Evolutionary conservation across 345 rosid species (phyloP), one percentile per base, ranked within the genome.

Genomic region (Abelmoschus esculentus): DNA sequence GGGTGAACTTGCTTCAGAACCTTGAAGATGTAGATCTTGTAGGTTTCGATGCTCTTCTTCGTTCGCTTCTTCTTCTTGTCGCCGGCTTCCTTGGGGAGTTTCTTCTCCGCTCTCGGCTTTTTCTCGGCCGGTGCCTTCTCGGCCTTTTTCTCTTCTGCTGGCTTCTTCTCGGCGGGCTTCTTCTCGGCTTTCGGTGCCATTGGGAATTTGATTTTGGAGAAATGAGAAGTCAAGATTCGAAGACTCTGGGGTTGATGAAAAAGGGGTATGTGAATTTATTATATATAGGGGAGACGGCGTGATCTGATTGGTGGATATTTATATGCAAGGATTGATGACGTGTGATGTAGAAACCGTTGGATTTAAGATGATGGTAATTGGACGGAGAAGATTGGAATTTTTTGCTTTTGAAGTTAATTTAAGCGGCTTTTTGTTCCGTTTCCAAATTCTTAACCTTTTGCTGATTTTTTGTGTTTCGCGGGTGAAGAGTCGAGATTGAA

Each of bases 141-240:
- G 0, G 82, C 93, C 14, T 89, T 91, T 34, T 89, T 87, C 73
- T 87, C 88, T 78, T 87, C 93, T 0, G 87, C 89, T 15, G 83
- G 83, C 10, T 80, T 80, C 70, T 80, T 80, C 13, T 59, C 81
- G 14, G 83, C 90, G 12, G 64, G 64, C 10, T 60, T 60, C 44
- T 60, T 60, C 64, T 60, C 64, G 1, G 76, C 82, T 40, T 73
- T 76, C 0, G 82, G 82, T 22, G 82, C 80, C 80, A 79, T 79
- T 7, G 66, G 5, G 1, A 52, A 7, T 31, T 13, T 11, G 32
- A 3, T 49, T 29, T 46, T 5, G 1, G 26, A 22, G 26, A 22
- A 22, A 22, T 22, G 26, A 22, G 0, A 22, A 22, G 1, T 22
- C 26, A 22, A 22, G 26, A 22, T 22, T 22, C 1, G 0, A 22